Percentiles rank a stretch among this genome's conserved stretches.
phyloP scores from a whole-genome alignment of 768 basidiomycete species.

The Auricularia heimuer region DNA sequence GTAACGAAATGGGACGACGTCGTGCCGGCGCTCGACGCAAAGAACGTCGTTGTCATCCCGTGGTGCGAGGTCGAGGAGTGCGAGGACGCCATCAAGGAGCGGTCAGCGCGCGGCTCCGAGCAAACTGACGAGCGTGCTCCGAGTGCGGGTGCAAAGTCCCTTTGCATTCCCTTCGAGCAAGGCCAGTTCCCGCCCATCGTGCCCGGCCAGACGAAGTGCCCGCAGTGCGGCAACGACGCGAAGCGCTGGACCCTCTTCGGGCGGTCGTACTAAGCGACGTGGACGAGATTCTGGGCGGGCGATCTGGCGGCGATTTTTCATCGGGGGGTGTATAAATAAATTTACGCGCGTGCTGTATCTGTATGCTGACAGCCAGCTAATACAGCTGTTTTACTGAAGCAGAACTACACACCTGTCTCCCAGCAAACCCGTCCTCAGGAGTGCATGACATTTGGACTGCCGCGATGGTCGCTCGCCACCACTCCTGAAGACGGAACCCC shows the following conservation, averaged over 20 bases:
- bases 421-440: no score
- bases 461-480: no score
- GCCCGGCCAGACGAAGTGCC: constrained; percentile 79
- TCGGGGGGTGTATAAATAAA: no score
- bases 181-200: constrained; percentile 61
- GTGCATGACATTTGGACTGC: no score
- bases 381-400: no score
- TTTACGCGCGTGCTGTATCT: no score
- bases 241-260: constrained; percentile 99
- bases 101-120: constrained; percentile 75
- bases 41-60: constrained; percentile 79
- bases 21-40: constrained; percentile 82
- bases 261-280: constrained; percentile 49
- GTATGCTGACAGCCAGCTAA: no score
- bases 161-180: constrained; percentile 95
- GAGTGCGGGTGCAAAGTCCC: constrained; percentile 93
- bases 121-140: constrained; percentile 91
- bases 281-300: neutral
- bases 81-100: constrained; percentile 97
- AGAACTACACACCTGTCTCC: no score
- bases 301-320: neutral
- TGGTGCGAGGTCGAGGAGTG: constrained; percentile 94
- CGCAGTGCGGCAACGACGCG: constrained; percentile 76
- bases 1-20: constrained; percentile 87
- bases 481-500: no score